Evolutionary conservation across 2,329 filamentous ascomycete species (phyloP).

Genomic region (Microsporum canis): DNA sequence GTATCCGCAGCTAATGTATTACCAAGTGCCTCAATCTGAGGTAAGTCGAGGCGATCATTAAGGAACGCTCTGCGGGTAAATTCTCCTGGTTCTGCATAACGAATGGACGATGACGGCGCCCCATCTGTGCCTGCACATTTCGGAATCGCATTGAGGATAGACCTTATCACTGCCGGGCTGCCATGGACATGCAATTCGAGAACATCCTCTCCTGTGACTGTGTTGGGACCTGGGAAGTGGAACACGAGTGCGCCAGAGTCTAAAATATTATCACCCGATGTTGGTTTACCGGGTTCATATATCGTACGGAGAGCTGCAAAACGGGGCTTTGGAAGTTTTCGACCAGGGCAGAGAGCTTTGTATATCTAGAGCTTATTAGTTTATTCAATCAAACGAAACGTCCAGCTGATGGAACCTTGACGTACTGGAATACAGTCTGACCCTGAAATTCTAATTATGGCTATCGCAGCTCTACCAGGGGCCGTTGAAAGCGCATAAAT

Average conservation of each 20-base stretch:
- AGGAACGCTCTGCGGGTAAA: slow-evolving; percentile 89
- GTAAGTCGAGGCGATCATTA: slow-evolving; percentile 72
- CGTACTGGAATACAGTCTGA: slow-evolving; percentile 57
- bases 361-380: slow-evolving; percentile 44
- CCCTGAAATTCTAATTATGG: slow-evolving; percentile 78
- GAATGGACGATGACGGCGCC: slow-evolving; percentile 37
- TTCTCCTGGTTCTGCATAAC: slow-evolving; percentile 88
- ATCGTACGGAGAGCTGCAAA: slow-evolving; percentile 64
- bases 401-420: background rate
- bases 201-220: slow-evolving; percentile 84
- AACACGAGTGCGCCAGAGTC: slow-evolving; percentile 73
- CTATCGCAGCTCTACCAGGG: slow-evolving; percentile 75
- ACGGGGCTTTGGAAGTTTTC: slow-evolving; percentile 46
- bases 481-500: slow-evolving; percentile 91
- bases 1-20: slow-evolving; percentile 58
- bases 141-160: slow-evolving; percentile 68
- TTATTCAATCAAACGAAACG: slow-evolving; percentile 4
- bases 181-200: slow-evolving; percentile 93
- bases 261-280: slow-evolving; percentile 38
- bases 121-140: slow-evolving; percentile 16
- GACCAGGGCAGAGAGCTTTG: slow-evolving; percentile 47
- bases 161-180: slow-evolving; percentile 75
- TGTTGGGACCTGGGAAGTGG: slow-evolving; percentile 68
- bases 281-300: slow-evolving; percentile 43
- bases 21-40: slow-evolving; percentile 60